A percentile compares a stretch with the other conserved stretches of the same genome.
These are phyloP conservation scores for Rhazya stricta DNA, from an alignment of 257 asterid species.

Conservation along the genomic window DNA sequence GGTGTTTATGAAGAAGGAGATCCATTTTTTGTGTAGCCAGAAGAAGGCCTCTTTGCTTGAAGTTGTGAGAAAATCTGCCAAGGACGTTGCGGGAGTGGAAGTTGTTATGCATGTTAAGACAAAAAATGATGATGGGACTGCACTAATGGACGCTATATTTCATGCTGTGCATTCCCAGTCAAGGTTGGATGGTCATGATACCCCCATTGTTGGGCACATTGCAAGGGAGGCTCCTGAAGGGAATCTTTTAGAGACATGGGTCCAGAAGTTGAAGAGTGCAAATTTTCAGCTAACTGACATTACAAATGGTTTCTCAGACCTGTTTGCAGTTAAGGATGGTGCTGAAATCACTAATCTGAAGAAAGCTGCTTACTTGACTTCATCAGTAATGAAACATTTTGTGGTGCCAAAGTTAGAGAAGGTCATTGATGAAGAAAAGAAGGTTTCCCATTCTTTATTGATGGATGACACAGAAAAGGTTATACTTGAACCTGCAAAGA, in stretches of 20 bases:
- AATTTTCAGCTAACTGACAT: conserved; percentile 18
- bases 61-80: conserved; percentile 16
- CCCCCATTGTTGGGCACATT: conserved; percentile 18
- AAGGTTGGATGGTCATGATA: conserved; percentile 8
- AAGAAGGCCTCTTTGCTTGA: conserved; percentile 24
- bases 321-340: conserved; percentile 19
- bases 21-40: conserved; percentile 26
- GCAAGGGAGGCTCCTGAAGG: conserved; percentile 25
- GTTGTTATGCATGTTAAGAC: conserved; percentile 21
- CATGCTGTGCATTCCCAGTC: conserved; percentile 11
- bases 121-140: conserved; percentile 18
- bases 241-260: conserved; percentile 20
- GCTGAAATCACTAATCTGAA: conserved; percentile 19
- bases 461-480: conserved; percentile 23
- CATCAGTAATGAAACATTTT: conserved; percentile 21
- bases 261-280: conserved; percentile 13
- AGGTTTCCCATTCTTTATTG: conserved; percentile 17
- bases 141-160: conserved; percentile 16
- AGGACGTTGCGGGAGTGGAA: conserved; percentile 15
- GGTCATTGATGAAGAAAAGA: conserved; percentile 23
- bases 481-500: conserved; percentile 20
- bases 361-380: conserved; percentile 23
- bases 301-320: conserved; percentile 18
- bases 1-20: conserved; percentile 24
- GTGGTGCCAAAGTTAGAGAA: conserved; percentile 25